Evolutionary conservation across 441 rosid species (phyloP).

Genomic region (Melastoma candidum): DNA sequence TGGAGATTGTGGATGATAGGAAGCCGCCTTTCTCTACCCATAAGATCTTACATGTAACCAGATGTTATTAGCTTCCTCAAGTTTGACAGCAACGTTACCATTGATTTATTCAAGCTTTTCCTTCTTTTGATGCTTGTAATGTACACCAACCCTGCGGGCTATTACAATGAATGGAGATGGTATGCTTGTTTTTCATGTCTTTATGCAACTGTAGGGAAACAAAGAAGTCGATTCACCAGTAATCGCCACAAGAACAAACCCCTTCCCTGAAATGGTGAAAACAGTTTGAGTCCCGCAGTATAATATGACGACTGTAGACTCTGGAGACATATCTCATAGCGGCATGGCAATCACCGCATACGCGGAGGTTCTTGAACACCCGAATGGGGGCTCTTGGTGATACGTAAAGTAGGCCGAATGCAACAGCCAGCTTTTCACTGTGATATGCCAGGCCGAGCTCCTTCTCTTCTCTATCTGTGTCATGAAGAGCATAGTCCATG

Average conservation of each 20-base stretch:
- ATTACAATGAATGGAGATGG: too few species aligned
- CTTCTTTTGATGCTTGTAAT: too few species aligned
- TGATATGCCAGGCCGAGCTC: conserved; percentile 76
- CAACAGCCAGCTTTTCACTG: conserved; percentile 80
- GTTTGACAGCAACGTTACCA: too few species aligned
- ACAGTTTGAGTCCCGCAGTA: conserved; percentile 76
- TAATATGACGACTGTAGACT: conserved; percentile 47
- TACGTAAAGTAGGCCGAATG: conserved; percentile 53
- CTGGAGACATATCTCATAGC: conserved; percentile 59
- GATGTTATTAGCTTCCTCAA: too few species aligned
- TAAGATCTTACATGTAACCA: too few species aligned
- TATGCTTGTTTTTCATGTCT: too few species aligned
- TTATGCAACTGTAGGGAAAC: too few species aligned
- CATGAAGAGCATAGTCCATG: conserved; percentile 60
- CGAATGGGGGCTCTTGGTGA: conserved; percentile 58
- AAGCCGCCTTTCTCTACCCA: too few species aligned
- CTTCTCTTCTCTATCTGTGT: conserved; percentile 60
- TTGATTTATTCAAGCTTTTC: too few species aligned
- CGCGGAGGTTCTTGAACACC: conserved; percentile 72
- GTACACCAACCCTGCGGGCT: too few species aligned
- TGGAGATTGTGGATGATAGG: too few species aligned
- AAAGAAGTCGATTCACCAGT: conserved; percentile 38
- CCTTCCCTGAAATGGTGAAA: conserved; percentile 83
- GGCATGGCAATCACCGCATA: conserved; percentile 80
- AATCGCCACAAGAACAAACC: conserved; percentile 75